These are phyloP conservation scores for Fraxinus angustifolia DNA, from an alignment of 305 asterid species.

Conservation along the genomic window DNA sequence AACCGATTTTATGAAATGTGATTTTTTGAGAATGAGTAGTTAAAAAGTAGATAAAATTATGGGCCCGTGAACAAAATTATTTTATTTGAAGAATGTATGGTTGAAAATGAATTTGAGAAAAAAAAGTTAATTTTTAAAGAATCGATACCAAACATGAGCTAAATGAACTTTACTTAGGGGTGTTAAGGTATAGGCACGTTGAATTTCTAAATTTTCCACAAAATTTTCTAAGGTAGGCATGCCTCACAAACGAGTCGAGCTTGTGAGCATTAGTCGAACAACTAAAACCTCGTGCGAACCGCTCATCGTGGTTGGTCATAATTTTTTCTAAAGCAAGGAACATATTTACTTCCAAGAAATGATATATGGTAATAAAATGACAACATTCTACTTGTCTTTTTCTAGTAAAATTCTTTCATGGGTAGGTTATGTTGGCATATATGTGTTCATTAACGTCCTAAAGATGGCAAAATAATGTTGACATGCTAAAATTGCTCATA, in stretches of 20 bases:
- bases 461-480: conserved; percentile 53
- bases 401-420: neutral
- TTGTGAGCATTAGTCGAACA: neutral
- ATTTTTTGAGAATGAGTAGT: neutral
- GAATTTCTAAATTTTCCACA: neutral
- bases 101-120: neutral
- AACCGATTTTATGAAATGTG: too few relatives aligned
- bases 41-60: too few relatives aligned
- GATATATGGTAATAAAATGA: conserved; percentile 12
- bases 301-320: neutral
- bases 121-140: too few relatives aligned
- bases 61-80: neutral
- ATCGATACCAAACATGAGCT: neutral
- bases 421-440: neutral
- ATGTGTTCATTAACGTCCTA: conserved; percentile 25
- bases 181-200: too few relatives aligned
- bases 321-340: neutral
- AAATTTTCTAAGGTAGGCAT: neutral
- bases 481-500: conserved; percentile 28
- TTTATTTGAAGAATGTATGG: too few relatives aligned
- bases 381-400: conserved; percentile 10
- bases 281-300: neutral
- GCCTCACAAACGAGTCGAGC: neutral
- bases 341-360: neutral
- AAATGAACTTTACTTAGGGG: neutral